phyloP scores from a whole-genome alignment of 352 stramenopile genomes.

The Globisporangium rhizosaccharum region DNA sequence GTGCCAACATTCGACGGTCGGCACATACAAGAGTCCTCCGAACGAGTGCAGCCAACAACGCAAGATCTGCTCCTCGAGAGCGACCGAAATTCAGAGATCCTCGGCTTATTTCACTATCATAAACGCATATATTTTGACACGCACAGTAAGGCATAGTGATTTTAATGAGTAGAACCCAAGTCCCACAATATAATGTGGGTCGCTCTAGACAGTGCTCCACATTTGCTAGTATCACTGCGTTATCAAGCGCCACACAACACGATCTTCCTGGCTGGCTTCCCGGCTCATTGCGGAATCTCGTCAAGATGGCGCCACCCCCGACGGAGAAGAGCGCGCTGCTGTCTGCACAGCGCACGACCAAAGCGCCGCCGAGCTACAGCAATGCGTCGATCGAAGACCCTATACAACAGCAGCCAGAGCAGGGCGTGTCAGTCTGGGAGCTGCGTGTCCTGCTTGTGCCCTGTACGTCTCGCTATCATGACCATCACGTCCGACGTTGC shows the following conservation, averaged over 20 bases:
- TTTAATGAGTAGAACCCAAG: not conserved
- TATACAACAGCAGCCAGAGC: constrained; percentile 6
- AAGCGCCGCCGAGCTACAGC: not conserved
- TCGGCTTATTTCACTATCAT: no score
- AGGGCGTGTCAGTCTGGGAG: constrained; percentile 43
- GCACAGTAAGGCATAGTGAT: not conserved
- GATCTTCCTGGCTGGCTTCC: no score
- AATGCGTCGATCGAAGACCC: constrained; percentile 19
- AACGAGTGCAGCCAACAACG: no score
- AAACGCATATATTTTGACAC: not conserved
- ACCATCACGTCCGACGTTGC: not conserved
- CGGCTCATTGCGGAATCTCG: no score
- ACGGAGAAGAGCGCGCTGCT: constrained; percentile 37
- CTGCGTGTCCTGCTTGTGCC: constrained; percentile 66
- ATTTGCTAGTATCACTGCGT: not conserved
- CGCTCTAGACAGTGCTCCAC: not conserved
- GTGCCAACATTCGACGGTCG: no score
- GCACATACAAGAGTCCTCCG: no score
- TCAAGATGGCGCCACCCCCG: no score
- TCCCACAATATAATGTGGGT: not conserved
- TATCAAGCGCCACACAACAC: no score
- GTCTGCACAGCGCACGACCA: constrained; percentile 13
- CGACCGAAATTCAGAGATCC: not conserved
- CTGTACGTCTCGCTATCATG: constrained; percentile 27
- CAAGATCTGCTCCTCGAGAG: no score